These are phyloP conservation scores for Austroboletus festivus DNA, from an alignment of 768 basidiomycete species.

Conservation along the genomic window DNA sequence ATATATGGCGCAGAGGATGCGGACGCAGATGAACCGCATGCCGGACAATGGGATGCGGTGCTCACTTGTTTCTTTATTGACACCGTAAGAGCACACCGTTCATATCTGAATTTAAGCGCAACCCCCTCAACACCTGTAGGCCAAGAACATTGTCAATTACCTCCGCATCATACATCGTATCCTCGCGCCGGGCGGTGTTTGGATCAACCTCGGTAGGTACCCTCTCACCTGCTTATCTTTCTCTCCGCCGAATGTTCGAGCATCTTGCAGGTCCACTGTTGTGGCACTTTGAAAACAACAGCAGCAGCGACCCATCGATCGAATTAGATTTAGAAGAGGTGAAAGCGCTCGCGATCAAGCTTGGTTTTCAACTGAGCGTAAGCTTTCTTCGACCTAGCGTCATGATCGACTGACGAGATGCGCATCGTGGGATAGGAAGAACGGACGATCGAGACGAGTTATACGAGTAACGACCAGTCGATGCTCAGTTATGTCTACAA, in stretches of 20 bases:
- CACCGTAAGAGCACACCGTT: slow-evolving; percentile 48
- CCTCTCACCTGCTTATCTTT: too few species aligned
- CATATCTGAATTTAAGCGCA: slow-evolving; percentile 17
- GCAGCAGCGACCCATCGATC: slow-evolving; percentile 72
- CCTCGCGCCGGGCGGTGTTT: slow-evolving; percentile 81
- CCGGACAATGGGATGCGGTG: slow-evolving; percentile 83
- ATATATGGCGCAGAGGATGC: slow-evolving; percentile 65
- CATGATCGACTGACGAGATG: neutral
- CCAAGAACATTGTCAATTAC: slow-evolving; percentile 89
- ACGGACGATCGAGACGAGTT: slow-evolving; percentile 74
- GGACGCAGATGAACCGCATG: slow-evolving; percentile 59
- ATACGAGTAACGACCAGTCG: slow-evolving; percentile 75
- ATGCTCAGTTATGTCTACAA: slow-evolving; percentile 88
- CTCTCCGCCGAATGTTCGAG: too few species aligned
- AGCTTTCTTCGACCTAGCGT: slow-evolving; percentile 23
- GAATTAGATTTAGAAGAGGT: slow-evolving; percentile 91
- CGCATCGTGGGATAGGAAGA: slow-evolving; percentile 60
- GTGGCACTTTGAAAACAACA: slow-evolving; percentile 98
- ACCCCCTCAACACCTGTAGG: slow-evolving; percentile 41
- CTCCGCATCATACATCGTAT: slow-evolving; percentile 82
- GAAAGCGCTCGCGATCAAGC: slow-evolving; percentile 62
- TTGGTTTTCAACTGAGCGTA: slow-evolving; percentile 84
- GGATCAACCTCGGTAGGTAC: slow-evolving; percentile 71
- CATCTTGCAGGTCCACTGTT: slow-evolving; percentile 67
- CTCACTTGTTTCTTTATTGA: slow-evolving; percentile 98